phyloP scores from a whole-genome alignment of 805 yeast genomes.

The Wickerhamiella dianesei region DNA sequence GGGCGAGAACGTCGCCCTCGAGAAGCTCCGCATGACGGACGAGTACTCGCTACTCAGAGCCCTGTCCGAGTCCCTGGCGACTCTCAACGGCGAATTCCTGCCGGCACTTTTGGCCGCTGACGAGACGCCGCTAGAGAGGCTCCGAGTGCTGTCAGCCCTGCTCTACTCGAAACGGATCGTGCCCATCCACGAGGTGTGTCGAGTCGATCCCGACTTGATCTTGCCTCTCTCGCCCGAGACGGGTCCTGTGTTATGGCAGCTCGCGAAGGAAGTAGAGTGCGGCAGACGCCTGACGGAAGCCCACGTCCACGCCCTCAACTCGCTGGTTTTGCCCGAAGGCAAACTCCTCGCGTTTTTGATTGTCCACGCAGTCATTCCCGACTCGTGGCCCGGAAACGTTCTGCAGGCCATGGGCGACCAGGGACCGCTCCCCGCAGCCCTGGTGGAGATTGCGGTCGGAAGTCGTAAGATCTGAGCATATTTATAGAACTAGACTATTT shows the following conservation, averaged over 20 bases:
- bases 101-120: slow-evolving; percentile 13
- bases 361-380: background rate
- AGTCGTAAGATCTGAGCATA: background rate
- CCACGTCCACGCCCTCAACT: background rate
- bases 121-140: slow-evolving; percentile 5
- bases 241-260: background rate
- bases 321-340: background rate
- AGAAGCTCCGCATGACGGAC: slow-evolving; percentile 24
- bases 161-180: slow-evolving; percentile 2
- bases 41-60: slow-evolving; percentile 23
- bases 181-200: background rate
- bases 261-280: background rate
- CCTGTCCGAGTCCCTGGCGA: slow-evolving; percentile 11
- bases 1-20: slow-evolving; percentile 15
- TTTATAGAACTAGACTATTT: background rate
- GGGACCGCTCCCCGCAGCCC: background rate
- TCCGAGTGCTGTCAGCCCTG: slow-evolving; percentile 10
- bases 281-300: background rate
- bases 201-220: background rate
- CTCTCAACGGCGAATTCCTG: slow-evolving; percentile 12
- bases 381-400: background rate
- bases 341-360: background rate
- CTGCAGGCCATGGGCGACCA: background rate
- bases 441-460: background rate
- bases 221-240: background rate